These are phyloP conservation scores for Telopea speciosissima DNA, from an alignment of 177 flowering plant species.

Conservation along the genomic window DNA sequence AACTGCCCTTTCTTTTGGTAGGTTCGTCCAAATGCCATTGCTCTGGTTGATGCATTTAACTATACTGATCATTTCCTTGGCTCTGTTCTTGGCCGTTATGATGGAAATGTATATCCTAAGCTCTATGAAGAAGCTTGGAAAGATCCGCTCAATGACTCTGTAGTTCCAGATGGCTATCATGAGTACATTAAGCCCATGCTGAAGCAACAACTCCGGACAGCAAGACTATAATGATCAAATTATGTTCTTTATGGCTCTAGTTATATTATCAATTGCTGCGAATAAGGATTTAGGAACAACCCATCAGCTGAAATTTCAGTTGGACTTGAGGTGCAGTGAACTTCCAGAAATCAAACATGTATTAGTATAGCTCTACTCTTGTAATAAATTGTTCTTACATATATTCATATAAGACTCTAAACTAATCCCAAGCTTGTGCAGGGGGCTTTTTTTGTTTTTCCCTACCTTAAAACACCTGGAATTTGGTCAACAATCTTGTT, in stretches of 20 bases:
- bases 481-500: too few relatives aligned
- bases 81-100: constrained; percentile 84
- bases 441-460: too few relatives aligned
- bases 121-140: constrained; percentile 93
- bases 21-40: constrained; percentile 92
- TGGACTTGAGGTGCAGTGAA: too few relatives aligned
- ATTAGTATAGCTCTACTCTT: too few relatives aligned
- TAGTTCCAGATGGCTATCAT: constrained; percentile 82
- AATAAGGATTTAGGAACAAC: too few relatives aligned
- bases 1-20: constrained; percentile 14
- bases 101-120: constrained; percentile 93
- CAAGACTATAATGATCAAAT: constrained; percentile 44
- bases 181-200: constrained; percentile 71
- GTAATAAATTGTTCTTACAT: too few relatives aligned
- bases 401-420: too few relatives aligned
- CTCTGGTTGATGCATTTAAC: constrained; percentile 90
- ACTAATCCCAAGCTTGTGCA: too few relatives aligned
- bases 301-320: too few relatives aligned
- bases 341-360: too few relatives aligned
- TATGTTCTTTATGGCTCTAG: neutral
- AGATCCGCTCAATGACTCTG: constrained; percentile 85
- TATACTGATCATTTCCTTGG: constrained; percentile 94
- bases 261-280: neutral
- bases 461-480: too few relatives aligned
- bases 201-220: constrained; percentile 61